Evolutionary conservation across 768 basidiomycete genomes (phyloP).

Genomic region (Amanita muscaria): DNA sequence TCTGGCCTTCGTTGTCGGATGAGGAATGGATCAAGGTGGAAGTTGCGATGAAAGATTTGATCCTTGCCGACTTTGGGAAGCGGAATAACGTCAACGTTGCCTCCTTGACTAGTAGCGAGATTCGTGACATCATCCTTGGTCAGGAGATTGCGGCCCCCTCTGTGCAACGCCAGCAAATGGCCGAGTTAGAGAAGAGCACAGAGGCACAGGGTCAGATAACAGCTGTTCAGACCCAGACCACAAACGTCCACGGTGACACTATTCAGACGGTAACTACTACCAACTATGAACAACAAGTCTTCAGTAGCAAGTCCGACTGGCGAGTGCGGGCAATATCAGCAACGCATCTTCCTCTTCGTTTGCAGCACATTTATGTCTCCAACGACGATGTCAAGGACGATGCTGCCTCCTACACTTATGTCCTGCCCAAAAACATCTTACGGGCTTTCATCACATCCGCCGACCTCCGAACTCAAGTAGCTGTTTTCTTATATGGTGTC

Average conservation of each 20-base stretch:
- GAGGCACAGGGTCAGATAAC: conserved; percentile 95
- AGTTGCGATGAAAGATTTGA: conserved; percentile 96
- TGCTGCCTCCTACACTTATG: conserved; percentile 88
- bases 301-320: conserved; percentile 99
- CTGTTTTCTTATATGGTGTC: conserved; percentile 86
- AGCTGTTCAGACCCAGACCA: conserved; percentile 94
- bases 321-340: conserved; percentile 96
- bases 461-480: conserved; percentile 94
- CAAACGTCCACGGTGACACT: conserved; percentile 93
- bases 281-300: conserved; percentile 97
- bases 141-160: conserved; percentile 97
- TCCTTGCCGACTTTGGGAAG: conserved; percentile 96
- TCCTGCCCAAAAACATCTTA: conserved; percentile 94
- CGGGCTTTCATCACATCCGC: conserved; percentile 89
- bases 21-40: conserved; percentile 99
- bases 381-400: conserved; percentile 99
- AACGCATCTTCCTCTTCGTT: conserved; percentile 89
- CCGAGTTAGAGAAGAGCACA: conserved; percentile 92
- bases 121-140: conserved; percentile 96
- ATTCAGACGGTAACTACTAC: conserved; percentile 96
- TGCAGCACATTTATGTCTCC: conserved; percentile 98
- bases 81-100: conserved; percentile 98
- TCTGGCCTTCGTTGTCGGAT: conserved; percentile 89
- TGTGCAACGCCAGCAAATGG: conserved; percentile 97
- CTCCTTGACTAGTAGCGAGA: conserved; percentile 91